Evolutionary conservation across 2,329 filamentous ascomycete genomes (phyloP).

Genomic region (Cephalotrichum gorgonifer): DNA sequence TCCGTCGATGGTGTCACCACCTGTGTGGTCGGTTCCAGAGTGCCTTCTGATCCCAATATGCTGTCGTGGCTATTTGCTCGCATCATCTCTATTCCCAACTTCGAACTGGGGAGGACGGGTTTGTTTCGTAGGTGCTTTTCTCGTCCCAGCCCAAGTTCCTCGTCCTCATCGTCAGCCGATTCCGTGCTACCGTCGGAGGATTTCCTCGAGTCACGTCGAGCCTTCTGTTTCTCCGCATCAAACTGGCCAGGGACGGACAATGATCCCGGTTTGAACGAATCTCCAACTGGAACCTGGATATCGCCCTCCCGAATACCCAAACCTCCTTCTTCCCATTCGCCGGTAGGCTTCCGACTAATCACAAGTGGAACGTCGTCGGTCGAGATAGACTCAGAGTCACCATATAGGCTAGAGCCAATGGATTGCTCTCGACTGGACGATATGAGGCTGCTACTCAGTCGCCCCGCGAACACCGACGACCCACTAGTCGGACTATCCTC

Average conservation of each 20-base stretch:
- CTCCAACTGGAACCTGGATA: conserved; percentile 18
- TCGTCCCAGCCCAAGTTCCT: conserved; percentile 57
- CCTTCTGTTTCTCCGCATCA: conserved; percentile 59
- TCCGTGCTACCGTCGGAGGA: conserved; percentile 60
- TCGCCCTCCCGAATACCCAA: conserved; percentile 67
- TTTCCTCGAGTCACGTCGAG: conserved; percentile 60
- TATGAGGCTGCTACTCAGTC: conserved; percentile 65
- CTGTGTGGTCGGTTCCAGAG: conserved; percentile 40
- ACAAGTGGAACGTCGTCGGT: conserved; percentile 71
- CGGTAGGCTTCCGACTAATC: conserved; percentile 60
- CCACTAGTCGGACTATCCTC: conserved; percentile 81
- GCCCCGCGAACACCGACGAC: conserved; percentile 59
- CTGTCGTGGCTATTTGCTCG: conserved; percentile 90
- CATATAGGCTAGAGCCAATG: conserved; percentile 78
- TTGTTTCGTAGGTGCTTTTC: conserved; percentile 43
- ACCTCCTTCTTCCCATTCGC: conserved; percentile 71
- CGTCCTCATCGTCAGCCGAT: conserved; percentile 90
- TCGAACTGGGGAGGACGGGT: conserved; percentile 62
- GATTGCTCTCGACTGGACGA: conserved; percentile 81
- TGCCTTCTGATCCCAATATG: conserved; percentile 42
- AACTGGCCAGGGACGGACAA: conserved; percentile 48
- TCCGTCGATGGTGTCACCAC: conserved; percentile 39
- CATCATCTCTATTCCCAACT: conserved; percentile 96
- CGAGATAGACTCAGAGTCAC: conserved; percentile 69
- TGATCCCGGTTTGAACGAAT: conserved; percentile 23